These are phyloP conservation scores for Ganoderma lingzhi DNA, from an alignment of 1,284 basidiomycete species.

Conservation along the genomic window DNA sequence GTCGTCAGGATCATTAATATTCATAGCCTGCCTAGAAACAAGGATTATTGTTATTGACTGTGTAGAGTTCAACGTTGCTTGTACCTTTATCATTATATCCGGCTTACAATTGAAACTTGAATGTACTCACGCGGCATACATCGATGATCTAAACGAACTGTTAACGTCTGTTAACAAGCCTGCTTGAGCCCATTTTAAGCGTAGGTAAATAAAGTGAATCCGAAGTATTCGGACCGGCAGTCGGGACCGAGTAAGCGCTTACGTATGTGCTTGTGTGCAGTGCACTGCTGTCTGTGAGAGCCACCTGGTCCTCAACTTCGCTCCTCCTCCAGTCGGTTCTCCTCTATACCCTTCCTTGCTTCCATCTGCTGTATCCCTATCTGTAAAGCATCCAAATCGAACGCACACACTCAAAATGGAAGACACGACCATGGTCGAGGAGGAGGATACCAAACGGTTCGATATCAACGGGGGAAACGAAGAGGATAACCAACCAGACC, in stretches of 20 bases:
- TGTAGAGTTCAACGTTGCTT: background rate
- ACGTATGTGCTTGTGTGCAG: background rate
- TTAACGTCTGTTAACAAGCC: too few relatives aligned
- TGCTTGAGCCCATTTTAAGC: too few relatives aligned
- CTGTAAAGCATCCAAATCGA: background rate
- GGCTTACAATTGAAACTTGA: background rate
- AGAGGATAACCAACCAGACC: conserved; percentile 73
- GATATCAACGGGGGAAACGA: conserved; percentile 60
- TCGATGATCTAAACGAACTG: too few relatives aligned
- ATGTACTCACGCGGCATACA: too few relatives aligned
- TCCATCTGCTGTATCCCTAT: background rate
- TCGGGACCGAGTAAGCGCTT: conserved; percentile 1
- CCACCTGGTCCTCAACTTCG: background rate
- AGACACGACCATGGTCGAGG: conserved; percentile 50
- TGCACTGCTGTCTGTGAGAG: background rate
- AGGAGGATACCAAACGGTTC: conserved; percentile 74
- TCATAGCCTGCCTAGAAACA: background rate
- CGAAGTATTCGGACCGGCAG: background rate
- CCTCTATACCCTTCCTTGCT: background rate
- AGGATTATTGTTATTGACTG: background rate
- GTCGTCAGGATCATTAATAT: background rate
- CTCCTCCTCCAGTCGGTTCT: background rate
- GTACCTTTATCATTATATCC: background rate
- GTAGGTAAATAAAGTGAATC: background rate
- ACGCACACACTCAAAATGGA: conserved; percentile 47